A percentile compares a stretch with the other conserved stretches of the same genome.
phyloP scores from a whole-genome alignment of 2,329 filamentous ascomycete genomes.

The Fusarium chaquense region DNA sequence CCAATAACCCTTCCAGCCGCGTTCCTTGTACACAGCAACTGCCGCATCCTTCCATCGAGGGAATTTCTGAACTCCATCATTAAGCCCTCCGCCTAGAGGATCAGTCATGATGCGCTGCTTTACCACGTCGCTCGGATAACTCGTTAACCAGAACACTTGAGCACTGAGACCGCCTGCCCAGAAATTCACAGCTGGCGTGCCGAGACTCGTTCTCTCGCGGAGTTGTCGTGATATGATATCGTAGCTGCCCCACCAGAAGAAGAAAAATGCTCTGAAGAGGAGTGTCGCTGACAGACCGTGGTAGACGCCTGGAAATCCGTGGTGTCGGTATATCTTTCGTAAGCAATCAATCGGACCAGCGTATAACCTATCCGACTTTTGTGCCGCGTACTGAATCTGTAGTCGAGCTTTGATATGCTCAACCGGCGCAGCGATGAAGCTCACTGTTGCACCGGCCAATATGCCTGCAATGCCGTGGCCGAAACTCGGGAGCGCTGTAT shows the following conservation, averaged over 20 bases:
- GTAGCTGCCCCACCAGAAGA: constrained; percentile 98
- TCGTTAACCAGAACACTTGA: constrained; percentile 93
- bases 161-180: constrained; percentile 95
- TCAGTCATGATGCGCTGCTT: constrained; percentile 99
- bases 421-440: constrained; percentile 91
- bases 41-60: constrained; percentile 84
- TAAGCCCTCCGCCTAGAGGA: constrained; percentile 77
- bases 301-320: constrained; percentile 85
- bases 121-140: constrained; percentile 91
- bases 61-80: constrained; percentile 77
- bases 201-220: constrained; percentile 74
- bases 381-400: constrained; percentile 91
- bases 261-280: constrained; percentile 92
- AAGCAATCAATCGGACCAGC: constrained; percentile 88
- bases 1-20: constrained; percentile 86
- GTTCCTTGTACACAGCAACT: constrained; percentile 78
- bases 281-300: constrained; percentile 88
- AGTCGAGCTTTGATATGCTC: constrained; percentile 95
- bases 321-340: constrained; percentile 73
- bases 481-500: constrained; percentile 72
- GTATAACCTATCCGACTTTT: constrained; percentile 83
- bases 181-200: constrained; percentile 88
- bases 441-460: constrained; percentile 88
- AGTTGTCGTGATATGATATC: constrained; percentile 82
- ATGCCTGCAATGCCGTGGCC: constrained; percentile 92